Conservation (phyloP, 2,329 filamentous ascomycete genomes). For the Lecanicillium sp. region DNA sequence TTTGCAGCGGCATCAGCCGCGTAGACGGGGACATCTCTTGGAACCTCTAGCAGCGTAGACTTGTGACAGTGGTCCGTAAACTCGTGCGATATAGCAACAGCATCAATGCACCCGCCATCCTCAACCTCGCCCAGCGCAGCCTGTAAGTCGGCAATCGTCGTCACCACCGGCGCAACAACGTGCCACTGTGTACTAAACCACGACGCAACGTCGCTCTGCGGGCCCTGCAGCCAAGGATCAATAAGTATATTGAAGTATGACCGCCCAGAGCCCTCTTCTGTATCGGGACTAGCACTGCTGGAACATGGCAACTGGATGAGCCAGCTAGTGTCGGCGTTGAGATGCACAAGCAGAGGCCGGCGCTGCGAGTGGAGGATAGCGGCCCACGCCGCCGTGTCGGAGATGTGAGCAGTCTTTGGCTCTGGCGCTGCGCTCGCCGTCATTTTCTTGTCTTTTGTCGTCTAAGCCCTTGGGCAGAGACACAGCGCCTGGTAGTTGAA, state of each 20-base stretch:
- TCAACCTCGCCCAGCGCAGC: conserved; percentile 41
- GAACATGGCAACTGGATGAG: conserved; percentile 54
- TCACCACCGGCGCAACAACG: conserved; percentile 41
- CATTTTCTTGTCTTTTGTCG: background rate
- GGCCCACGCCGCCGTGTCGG: conserved; percentile 13
- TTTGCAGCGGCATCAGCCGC: conserved; percentile 50
- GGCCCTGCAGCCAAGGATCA: conserved; percentile 56
- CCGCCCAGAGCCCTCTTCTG: conserved; percentile 20
- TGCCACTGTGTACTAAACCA: conserved; percentile 63
- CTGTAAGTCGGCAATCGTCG: conserved; percentile 47
- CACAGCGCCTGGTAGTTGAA: too few relatives aligned
- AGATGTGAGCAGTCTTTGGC: conserved; percentile 5
- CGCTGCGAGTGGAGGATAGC: conserved; percentile 10
- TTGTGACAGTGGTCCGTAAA: conserved; percentile 63
- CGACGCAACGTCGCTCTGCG: conserved; percentile 52
- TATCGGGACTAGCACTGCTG: background rate
- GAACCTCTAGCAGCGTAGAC: conserved; percentile 48
- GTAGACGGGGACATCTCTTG: conserved; percentile 46
- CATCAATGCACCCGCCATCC: conserved; percentile 36
- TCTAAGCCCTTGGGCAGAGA: too few relatives aligned
- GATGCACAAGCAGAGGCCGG: conserved; percentile 46
- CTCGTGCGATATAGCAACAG: conserved; percentile 53
- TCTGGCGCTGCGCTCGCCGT: background rate
- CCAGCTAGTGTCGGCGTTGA: conserved; percentile 62
- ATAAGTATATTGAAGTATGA: conserved; percentile 56